These are phyloP conservation scores for Penicillium coprophilum DNA, from an alignment of 495 filamentous ascomycete species.

Conservation along the genomic window DNA sequence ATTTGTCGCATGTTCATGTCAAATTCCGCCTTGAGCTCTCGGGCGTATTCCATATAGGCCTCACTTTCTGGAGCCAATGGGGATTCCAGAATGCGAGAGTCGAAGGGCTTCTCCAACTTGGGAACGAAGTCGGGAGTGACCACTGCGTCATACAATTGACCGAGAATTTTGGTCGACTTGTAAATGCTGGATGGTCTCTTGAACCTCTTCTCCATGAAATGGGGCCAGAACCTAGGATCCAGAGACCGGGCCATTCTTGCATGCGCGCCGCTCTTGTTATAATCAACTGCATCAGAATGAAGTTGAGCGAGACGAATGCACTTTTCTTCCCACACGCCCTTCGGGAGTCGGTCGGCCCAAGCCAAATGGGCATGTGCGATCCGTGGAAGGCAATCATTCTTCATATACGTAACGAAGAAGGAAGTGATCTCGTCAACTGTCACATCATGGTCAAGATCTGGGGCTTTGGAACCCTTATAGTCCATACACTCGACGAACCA, in stretches of 20 bases:
- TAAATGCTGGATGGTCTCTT: slow-evolving; percentile 55
- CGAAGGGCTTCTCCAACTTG: slow-evolving; percentile 67
- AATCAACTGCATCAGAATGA: slow-evolving; percentile 92
- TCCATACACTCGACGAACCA: slow-evolving; percentile 77
- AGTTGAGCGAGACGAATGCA: slow-evolving; percentile 77
- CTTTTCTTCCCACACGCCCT: slow-evolving; percentile 65
- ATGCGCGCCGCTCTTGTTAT: slow-evolving; percentile 80
- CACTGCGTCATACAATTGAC: slow-evolving; percentile 77
- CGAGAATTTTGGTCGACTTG: slow-evolving; percentile 69
- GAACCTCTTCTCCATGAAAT: slow-evolving; percentile 82
- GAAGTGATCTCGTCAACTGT: slow-evolving; percentile 66
- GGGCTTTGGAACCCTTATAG: slow-evolving; percentile 54
- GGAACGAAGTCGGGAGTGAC: slow-evolving; percentile 68
- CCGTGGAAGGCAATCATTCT: slow-evolving; percentile 74
- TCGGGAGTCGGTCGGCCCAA: slow-evolving; percentile 60
- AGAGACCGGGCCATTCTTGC: slow-evolving; percentile 65
- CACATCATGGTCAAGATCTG: slow-evolving; percentile 57
- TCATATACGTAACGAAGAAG: slow-evolving; percentile 94
- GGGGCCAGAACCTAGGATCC: slow-evolving; percentile 65
- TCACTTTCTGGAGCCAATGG: slow-evolving; percentile 54
- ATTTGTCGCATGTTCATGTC: slow-evolving; percentile 74
- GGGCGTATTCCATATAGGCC: slow-evolving; percentile 54
- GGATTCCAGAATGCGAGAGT: slow-evolving; percentile 66
- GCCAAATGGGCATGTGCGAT: slow-evolving; percentile 87
- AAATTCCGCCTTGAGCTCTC: slow-evolving; percentile 70